These are phyloP conservation scores for Calocybe gambosa DNA, from an alignment of 1,284 basidiomycete species.

Conservation along the genomic window DNA sequence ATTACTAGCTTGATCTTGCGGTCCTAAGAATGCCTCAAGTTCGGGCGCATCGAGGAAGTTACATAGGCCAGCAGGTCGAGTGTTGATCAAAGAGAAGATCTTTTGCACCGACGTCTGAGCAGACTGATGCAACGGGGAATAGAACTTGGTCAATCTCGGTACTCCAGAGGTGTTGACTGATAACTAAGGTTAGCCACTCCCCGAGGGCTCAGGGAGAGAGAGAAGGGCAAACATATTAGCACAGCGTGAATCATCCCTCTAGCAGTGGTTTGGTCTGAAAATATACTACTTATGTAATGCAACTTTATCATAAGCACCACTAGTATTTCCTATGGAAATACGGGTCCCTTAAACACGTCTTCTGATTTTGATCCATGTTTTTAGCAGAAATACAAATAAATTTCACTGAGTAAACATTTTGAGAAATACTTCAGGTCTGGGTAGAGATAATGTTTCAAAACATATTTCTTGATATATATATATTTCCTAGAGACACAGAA, in stretches of 20 bases:
- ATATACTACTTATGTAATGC: too few species aligned
- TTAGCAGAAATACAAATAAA: too few species aligned
- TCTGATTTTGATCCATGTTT: too few species aligned
- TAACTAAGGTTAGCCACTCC: constrained; percentile 7
- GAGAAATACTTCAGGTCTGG: too few species aligned
- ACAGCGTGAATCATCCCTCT: constrained; percentile 75
- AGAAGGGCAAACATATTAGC: constrained; percentile 37
- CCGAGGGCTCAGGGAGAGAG: not conserved
- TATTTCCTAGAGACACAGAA: too few species aligned
- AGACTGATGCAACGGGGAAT: constrained; percentile 77
- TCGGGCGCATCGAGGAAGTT: constrained; percentile 93
- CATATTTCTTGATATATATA: too few species aligned
- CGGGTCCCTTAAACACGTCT: too few species aligned
- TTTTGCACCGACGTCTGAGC: constrained; percentile 71
- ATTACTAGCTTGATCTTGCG: constrained; percentile 51
- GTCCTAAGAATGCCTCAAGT: constrained; percentile 68
- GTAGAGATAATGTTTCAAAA: too few species aligned
- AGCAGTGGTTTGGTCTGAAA: not conserved
- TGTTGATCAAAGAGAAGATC: constrained; percentile 80
- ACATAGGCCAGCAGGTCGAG: constrained; percentile 75
- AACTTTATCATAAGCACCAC: too few species aligned
- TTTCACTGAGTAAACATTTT: too few species aligned
- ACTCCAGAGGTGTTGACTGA: constrained; percentile 86
- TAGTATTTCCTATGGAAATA: too few species aligned
- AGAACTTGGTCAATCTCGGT: constrained; percentile 94